Evolutionary conservation across 176 grass and related monocot species (phyloP), one percentile per base, ranked within the genome.

Genomic region (Ensete ventricosum): DNA sequence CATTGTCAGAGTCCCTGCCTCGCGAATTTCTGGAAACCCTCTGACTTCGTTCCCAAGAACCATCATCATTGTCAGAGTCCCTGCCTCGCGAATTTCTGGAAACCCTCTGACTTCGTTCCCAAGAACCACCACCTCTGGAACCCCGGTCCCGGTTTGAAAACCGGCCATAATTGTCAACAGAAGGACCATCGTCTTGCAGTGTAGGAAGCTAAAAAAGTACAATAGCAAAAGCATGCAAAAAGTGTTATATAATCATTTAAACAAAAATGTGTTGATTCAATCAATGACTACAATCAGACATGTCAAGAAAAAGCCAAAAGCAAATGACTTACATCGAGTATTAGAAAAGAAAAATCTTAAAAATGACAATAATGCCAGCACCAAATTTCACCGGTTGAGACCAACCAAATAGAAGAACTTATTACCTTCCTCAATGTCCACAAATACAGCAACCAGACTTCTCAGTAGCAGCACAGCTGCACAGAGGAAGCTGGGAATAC

Each of bases 181-280:
- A 25, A 67, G 95, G 90, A 11, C 86, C 90, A 74, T 99, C 95
- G 80, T 99, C 95, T 91, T 94, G 95, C 55, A 99, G 85, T 16
- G 81, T 82, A 49, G 95, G 95, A 50, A 99, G 86, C 95, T 99
- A 86, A 77, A 75, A 55, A 79, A 20, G 22, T 53, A 85, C 54
- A 68, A 59, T 57, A 60, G 55, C 10, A 50, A 79, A 60, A 72
- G 19, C 12, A 52, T 1, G 29, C 48, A 64, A 52, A 52, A 10
- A 52, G 20, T 24, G 16, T 53, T 20, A 66, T 9, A 43, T 43
- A 19, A 14, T 23, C n/a, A 53, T 25, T 22, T 52, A 64, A 14
- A 17, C 14, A 52, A 24, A 43, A 52, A 14, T 2, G 11, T 24
- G 10, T 21, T 67, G 26, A 43, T 26, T 67, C 25, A 34, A 67